Evolutionary conservation across 2,329 filamentous ascomycete genomes (phyloP).

Genomic region (Talaromyces albobiverticillius): DNA sequence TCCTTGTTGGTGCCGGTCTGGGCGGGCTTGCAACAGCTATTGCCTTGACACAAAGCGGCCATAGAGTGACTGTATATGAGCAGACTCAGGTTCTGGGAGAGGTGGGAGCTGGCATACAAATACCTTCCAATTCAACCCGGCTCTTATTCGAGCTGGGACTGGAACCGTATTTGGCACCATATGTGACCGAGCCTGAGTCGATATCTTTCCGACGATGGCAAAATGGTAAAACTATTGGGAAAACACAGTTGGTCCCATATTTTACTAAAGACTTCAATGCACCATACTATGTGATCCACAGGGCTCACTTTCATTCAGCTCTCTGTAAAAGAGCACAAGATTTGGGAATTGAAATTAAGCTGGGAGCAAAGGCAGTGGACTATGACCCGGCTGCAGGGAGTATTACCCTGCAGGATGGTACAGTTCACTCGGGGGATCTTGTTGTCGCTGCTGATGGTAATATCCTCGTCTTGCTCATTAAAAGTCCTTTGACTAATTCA

Average conservation of each 20-base stretch:
- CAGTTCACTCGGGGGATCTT: neutral
- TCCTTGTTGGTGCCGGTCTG: slow-evolving; percentile 34
- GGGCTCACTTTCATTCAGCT: slow-evolving; percentile 46
- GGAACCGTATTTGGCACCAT: slow-evolving; percentile 21
- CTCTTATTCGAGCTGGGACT: slow-evolving; percentile 25
- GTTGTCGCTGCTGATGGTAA: slow-evolving; percentile 12
- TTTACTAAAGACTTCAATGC: slow-evolving; percentile 23
- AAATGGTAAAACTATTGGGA: slow-evolving; percentile 25
- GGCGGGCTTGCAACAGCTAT: slow-evolving; percentile 1
- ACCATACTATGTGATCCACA: slow-evolving; percentile 47
- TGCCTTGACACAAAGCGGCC: neutral
- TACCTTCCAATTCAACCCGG: slow-evolving; percentile 27
- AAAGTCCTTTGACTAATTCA: neutral
- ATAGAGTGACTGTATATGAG: slow-evolving; percentile 35
- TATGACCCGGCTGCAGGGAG: neutral
- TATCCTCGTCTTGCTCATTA: neutral
- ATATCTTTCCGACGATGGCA: slow-evolving; percentile 26
- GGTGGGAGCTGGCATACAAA: slow-evolving; percentile 32
- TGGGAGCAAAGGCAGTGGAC: neutral
- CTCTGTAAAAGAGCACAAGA: neutral
- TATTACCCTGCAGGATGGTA: neutral
- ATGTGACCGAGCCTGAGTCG: slow-evolving; percentile 25
- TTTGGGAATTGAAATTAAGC: slow-evolving; percentile 12
- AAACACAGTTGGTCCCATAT: neutral
- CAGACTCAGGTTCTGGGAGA: slow-evolving; percentile 35